Evolutionary conservation across 169 alveolate species (phyloP).

Genomic region (Eimeria necatrix): DNA sequence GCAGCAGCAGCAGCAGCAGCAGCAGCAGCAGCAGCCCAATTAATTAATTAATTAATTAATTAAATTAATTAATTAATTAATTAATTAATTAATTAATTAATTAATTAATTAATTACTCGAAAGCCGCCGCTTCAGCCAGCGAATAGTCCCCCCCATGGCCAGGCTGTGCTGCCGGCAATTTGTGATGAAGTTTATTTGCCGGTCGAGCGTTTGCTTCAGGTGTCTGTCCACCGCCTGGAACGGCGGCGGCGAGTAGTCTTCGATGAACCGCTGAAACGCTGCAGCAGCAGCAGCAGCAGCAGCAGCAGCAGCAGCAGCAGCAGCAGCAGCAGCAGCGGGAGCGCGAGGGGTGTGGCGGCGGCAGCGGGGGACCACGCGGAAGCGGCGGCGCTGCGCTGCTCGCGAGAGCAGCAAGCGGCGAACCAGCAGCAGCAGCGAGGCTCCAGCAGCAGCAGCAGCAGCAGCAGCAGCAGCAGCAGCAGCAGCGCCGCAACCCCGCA

Average conservation of each 20-base stretch:
- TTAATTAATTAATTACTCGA: conserved; percentile 8
- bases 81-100: not conserved
- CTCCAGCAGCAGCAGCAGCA: not conserved
- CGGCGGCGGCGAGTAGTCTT: conserved; percentile 70
- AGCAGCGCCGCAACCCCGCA: too few species aligned
- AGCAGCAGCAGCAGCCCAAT: conserved; percentile 7
- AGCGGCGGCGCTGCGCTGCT: not conserved
- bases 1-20: conserved; percentile 35
- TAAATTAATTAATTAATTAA: too few species aligned
- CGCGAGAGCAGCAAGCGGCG: too few species aligned
- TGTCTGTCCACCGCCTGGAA: conserved; percentile 62
- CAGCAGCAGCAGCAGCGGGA: not conserved
- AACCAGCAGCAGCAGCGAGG: not conserved
- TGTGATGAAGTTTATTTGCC: conserved; percentile 71
- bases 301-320: too few species aligned
- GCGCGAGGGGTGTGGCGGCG: too few species aligned
- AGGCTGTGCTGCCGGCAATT: conserved; percentile 75
- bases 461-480: too few species aligned
- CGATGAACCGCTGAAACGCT: conserved; percentile 73
- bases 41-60: not conserved
- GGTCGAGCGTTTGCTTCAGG: conserved; percentile 39
- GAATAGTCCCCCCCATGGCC: conserved; percentile 71
- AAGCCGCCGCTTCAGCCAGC: conserved; percentile 59
- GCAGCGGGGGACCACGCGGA: too few species aligned
- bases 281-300: conserved; percentile 10